Percentiles rank a stretch among this genome's conserved stretches.
Evolutionary conservation across 2,329 filamentous ascomycete species (phyloP).

Genomic region (Aureobasidium leucospermi): DNA sequence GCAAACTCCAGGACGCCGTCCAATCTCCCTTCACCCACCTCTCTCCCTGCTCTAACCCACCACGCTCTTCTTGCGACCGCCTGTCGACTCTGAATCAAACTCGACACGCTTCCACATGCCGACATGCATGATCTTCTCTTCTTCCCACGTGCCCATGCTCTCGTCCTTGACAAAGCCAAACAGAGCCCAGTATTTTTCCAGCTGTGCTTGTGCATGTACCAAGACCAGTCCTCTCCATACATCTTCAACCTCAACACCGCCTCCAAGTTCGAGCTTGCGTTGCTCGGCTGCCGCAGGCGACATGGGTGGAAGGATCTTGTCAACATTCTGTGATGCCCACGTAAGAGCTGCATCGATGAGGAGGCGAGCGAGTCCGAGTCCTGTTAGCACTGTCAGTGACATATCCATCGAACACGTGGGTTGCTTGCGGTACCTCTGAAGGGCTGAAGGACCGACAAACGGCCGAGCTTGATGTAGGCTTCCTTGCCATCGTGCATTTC

Average conservation of each 20-base stretch:
- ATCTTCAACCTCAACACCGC: slow-evolving; percentile 28
- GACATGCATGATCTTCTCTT: slow-evolving; percentile 78
- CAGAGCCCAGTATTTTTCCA: slow-evolving; percentile 58
- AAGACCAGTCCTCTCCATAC: slow-evolving; percentile 70
- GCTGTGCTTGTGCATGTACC: slow-evolving; percentile 67
- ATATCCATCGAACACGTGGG: too few species aligned
- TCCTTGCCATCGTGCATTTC: slow-evolving; percentile 55
- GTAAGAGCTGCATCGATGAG: slow-evolving; percentile 60
- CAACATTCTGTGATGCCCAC: slow-evolving; percentile 60
- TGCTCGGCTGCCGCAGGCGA: slow-evolving; percentile 35
- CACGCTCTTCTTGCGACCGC: not conserved
- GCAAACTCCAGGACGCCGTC: not conserved
- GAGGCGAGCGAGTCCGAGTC: slow-evolving; percentile 53
- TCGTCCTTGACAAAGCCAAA: slow-evolving; percentile 70
- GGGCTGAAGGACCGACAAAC: slow-evolving; percentile 61
- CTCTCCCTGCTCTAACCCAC: not conserved
- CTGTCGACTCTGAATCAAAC: slow-evolving; percentile 26
- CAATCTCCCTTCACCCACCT: not conserved
- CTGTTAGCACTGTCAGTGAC: slow-evolving; percentile 17
- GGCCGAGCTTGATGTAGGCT: slow-evolving; percentile 74
- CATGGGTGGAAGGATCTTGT: slow-evolving; percentile 33
- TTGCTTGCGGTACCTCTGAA: slow-evolving; percentile 46
- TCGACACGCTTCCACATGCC: slow-evolving; percentile 66
- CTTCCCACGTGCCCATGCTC: slow-evolving; percentile 67
- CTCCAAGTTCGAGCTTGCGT: slow-evolving; percentile 23